Evolutionary conservation across 495 filamentous ascomycete genomes (phyloP).

Genomic region (Lepidopterella palustris): DNA sequence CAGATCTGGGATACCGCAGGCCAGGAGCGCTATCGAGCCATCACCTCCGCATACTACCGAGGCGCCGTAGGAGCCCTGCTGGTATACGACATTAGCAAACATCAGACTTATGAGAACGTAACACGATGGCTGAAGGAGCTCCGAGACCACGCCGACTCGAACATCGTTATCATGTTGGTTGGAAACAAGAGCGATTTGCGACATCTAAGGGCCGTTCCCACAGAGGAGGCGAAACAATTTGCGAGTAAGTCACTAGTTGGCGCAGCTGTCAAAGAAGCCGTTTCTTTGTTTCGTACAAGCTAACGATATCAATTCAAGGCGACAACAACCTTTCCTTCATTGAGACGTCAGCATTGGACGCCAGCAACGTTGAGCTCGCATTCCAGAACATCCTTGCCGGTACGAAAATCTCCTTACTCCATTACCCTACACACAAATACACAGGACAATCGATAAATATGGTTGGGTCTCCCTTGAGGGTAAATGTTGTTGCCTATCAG

Average conservation of each 20-base stretch:
- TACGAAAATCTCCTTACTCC: constrained; percentile 40
- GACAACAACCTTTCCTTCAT: constrained; percentile 97
- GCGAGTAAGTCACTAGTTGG: constrained; percentile 85
- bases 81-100: constrained; percentile 99
- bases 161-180: constrained; percentile 99
- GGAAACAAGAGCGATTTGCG: constrained; percentile 99
- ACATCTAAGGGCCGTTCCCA: constrained; percentile 94
- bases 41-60: constrained; percentile 97
- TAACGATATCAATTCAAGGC: constrained; percentile 45
- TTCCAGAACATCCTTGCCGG: constrained; percentile 99
- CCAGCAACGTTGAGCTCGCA: constrained; percentile 97
- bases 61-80: constrained; percentile 95
- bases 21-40: constrained; percentile 97
- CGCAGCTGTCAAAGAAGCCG: no score
- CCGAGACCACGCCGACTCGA: constrained; percentile 94
- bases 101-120: constrained; percentile 98
- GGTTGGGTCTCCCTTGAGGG: no score
- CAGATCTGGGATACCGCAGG: constrained; percentile 99
- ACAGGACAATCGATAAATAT: not conserved
- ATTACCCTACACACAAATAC: not conserved
- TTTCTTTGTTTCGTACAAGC: constrained; percentile 3
- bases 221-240: constrained; percentile 97
- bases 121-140: constrained; percentile 99
- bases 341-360: constrained; percentile 97
- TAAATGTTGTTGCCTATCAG: not conserved